Percentiles rank a stretch among this genome's conserved stretches.
Conservation (phyloP, 257 asterid species). For the Capsicum baccatum region DNA sequence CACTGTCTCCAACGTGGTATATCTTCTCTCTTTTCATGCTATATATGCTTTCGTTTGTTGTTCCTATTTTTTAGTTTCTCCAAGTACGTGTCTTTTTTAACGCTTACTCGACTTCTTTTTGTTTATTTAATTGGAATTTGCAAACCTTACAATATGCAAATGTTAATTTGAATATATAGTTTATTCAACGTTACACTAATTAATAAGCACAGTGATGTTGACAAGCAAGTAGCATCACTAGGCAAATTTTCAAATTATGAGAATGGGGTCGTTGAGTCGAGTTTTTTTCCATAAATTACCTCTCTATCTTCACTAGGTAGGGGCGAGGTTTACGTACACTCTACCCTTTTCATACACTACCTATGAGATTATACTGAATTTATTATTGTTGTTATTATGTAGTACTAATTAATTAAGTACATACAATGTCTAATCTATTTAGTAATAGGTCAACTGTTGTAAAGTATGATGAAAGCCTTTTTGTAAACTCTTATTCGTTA, state of each 20-base stretch:
- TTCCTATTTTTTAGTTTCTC: neutral
- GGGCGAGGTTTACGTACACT: no score
- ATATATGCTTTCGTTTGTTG: neutral
- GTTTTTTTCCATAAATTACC: no score
- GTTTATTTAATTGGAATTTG: neutral
- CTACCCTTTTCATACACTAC: no score
- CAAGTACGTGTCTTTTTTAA: neutral
- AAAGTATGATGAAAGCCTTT: no score
- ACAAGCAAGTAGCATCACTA: neutral
- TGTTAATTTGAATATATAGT: neutral
- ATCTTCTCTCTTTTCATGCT: neutral
- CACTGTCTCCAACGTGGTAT: conserved; percentile 19
- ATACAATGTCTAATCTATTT: no score
- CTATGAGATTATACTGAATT: no score
- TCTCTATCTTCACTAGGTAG: no score
- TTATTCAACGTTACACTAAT: neutral
- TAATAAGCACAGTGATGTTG: neutral
- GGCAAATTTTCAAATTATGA: neutral
- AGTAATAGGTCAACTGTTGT: no score
- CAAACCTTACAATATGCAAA: neutral
- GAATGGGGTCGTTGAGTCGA: no score
- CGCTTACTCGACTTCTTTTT: neutral
- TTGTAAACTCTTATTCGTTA: no score
- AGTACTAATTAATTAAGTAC: no score
- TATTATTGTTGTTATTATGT: no score